Base-by-base conservation (phyloP, 352 stramenopile species). In the Phytophthora meadii region DNA sequence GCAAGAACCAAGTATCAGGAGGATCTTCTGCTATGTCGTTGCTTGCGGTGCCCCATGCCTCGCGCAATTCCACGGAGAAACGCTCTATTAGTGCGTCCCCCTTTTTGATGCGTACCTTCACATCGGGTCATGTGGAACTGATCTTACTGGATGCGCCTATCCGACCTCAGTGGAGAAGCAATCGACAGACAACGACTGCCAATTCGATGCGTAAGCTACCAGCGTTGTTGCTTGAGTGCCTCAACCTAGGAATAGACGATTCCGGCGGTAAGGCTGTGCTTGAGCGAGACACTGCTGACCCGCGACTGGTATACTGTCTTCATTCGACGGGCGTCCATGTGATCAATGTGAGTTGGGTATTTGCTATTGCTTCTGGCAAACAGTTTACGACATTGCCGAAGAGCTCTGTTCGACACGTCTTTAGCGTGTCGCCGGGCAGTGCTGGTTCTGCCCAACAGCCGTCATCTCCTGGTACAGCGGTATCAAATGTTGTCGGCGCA, bases 301-400 rank as follows among this genome's bases (percentile, higher is more conserved):
- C 83, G 3, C 76, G 80, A 5, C 61, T 95, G 7, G 67, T 93
- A 3, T 93, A 93, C 65, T 89, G 76, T 48, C 61, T 90, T 39
- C 84, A 95, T 63, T 90, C 87, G 3, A 92, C 87, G 1, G 84
- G 87, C 17, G 81, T 92, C 9, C 82, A 93, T 64, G 80, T 92
- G 32, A 70, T 93, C 45, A 92, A 95, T 55, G 64, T 93, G 42
- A 77, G 71, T 58, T 95, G 84, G 84, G 82, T 90, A 7, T 78
- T 83, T 53, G 68, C 74, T 17, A 72, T 92, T 9, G 76, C 81
- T 2, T 70, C 74, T 0, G 81, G 82, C 12, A 90, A 91, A 42
- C 69, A 84, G 47, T 90, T 91, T 37, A 72, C 72, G 9, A 61
- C 72, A 14, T 64, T 92, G 4, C 82, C 86, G 10, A 88, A 86